Conservation (phyloP, 192 early-diverging fungal genomes). For the Coemansia sp. region DNA sequence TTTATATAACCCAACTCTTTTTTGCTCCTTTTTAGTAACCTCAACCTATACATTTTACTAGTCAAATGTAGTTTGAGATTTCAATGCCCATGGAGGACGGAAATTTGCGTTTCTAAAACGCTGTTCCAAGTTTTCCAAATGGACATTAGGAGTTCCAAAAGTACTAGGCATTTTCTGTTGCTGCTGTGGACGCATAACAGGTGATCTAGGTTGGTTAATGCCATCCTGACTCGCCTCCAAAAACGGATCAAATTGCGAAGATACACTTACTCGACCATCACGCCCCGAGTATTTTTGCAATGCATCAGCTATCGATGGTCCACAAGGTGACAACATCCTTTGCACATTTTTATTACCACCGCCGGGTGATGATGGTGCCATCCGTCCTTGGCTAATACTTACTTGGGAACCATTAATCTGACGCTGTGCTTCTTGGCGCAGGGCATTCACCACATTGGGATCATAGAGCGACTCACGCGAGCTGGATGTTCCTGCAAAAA, state of each 20-base stretch:
- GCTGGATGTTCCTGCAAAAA: constrained; percentile 40
- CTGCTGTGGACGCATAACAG: too few species aligned
- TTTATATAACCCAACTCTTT: neutral
- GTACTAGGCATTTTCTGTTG: too few species aligned
- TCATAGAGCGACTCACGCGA: constrained; percentile 46
- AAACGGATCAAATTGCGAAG: constrained; percentile 51
- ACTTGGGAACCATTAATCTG: constrained; percentile 47
- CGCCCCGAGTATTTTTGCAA: constrained; percentile 21
- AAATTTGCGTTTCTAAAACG: constrained; percentile 51
- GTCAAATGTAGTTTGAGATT: constrained; percentile 37
- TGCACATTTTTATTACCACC: constrained; percentile 3
- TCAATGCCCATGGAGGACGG: constrained; percentile 48
- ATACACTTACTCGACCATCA: constrained; percentile 32
- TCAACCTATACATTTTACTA: neutral
- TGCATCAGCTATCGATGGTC: constrained; percentile 46
- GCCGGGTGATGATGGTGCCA: constrained; percentile 7
- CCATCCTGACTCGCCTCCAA: constrained; percentile 33
- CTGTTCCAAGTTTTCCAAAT: constrained; percentile 47
- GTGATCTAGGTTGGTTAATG: constrained; percentile 15
- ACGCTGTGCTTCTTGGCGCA: constrained; percentile 49
- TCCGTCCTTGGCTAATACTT: constrained; percentile 20
- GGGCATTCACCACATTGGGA: constrained; percentile 42
- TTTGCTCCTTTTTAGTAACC: neutral
- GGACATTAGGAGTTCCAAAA: constrained; percentile 31
- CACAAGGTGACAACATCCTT: constrained; percentile 42